phyloP scores from a whole-genome alignment of 2,329 filamentous ascomycete genomes.

The Colletotrichum chlorophyti region DNA sequence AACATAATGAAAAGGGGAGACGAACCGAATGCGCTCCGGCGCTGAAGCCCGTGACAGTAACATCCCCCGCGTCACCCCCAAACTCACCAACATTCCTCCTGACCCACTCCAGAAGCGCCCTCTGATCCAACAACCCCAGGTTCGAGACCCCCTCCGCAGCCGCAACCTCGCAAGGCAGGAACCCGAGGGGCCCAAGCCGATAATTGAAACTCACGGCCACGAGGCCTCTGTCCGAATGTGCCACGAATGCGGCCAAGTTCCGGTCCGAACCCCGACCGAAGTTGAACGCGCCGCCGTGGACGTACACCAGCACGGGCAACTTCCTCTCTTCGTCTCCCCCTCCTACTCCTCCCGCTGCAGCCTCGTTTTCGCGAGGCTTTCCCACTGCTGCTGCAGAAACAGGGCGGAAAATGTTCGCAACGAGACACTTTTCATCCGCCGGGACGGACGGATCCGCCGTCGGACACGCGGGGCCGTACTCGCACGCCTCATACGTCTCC shows the following conservation, averaged over 20 bases:
- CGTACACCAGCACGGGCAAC: slow-evolving; percentile 60
- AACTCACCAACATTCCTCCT: slow-evolving; percentile 64
- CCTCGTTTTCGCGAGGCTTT: slow-evolving; percentile 4
- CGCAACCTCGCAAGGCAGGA: slow-evolving; percentile 64
- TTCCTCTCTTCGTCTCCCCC: slow-evolving; percentile 33
- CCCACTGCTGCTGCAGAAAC: slow-evolving; percentile 30
- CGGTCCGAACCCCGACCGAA: slow-evolving; percentile 59
- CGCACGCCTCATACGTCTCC: slow-evolving; percentile 39
- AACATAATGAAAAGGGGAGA: slow-evolving; percentile 24
- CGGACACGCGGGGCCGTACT: slow-evolving; percentile 47
- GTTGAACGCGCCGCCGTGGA: slow-evolving; percentile 71
- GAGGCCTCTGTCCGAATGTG: slow-evolving; percentile 58
- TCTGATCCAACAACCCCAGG: slow-evolving; percentile 69
- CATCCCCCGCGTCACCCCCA: slow-evolving; percentile 63
- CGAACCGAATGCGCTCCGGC: slow-evolving; percentile 67
- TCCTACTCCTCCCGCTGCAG: slow-evolving; percentile 33
- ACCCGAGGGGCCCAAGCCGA: slow-evolving; percentile 72
- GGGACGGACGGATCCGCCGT: slow-evolving; percentile 36
- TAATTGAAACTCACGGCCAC: slow-evolving; percentile 68
- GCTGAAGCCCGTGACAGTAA: slow-evolving; percentile 68
- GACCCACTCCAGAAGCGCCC: slow-evolving; percentile 65
- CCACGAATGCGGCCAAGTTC: slow-evolving; percentile 67
- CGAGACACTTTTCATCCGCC: slow-evolving; percentile 60
- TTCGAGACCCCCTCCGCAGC: slow-evolving; percentile 65
- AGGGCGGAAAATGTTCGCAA: slow-evolving; percentile 57